Base-by-base conservation (phyloP, 2,329 filamentous ascomycete genomes). In the Scedosporium minutisporum region DNA sequence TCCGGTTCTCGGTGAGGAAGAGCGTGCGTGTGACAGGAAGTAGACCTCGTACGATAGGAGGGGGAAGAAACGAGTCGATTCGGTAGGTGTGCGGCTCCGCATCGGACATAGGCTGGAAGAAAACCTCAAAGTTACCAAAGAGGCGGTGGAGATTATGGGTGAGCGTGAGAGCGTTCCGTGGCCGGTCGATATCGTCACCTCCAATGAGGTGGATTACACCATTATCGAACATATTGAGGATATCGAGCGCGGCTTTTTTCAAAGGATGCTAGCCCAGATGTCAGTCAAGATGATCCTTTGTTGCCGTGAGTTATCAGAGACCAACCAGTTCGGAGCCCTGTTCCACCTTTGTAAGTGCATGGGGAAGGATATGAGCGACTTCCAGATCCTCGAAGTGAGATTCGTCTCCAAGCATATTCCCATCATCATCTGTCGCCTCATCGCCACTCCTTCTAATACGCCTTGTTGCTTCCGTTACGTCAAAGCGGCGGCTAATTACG, bases 171-270 rank as follows among this genome's bases (percentile, higher is more conserved):
- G 44, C 44, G 44, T 79, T 78, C 21, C 66, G 64, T 23, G 74
- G 73, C 58, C 71, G 70, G 65, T 78, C 74, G 61, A 78, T 77
- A 9, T 77, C 69, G 38, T 64, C 62, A 59, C 74, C 75, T 55
- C 75, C 68, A 58, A 78, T 76, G 1, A 76, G 60, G 66, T 72
- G 67, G 10, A 68, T 67, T 42, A 73, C 68, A 29, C 70, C 72
- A 42, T 60, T 66, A 63, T 77, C 74, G 63, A 78, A 76, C 74
- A 78, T 77, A 27, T 77, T 75, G 2, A 77, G 70, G 44, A 78
- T 72, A 18, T 67, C 66, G 9, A 78, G 67, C 6, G 73, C 71
- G 0, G 70, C 68, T 68, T 72, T 63, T 65, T 73, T 72, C 16
- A 68, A 69, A 42, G 60, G 29, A 33, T 33, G 29, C 29, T 33